These are phyloP conservation scores for Digitaria exilis DNA, from an alignment of 202 grass and related monocot species.

Conservation along the genomic window DNA sequence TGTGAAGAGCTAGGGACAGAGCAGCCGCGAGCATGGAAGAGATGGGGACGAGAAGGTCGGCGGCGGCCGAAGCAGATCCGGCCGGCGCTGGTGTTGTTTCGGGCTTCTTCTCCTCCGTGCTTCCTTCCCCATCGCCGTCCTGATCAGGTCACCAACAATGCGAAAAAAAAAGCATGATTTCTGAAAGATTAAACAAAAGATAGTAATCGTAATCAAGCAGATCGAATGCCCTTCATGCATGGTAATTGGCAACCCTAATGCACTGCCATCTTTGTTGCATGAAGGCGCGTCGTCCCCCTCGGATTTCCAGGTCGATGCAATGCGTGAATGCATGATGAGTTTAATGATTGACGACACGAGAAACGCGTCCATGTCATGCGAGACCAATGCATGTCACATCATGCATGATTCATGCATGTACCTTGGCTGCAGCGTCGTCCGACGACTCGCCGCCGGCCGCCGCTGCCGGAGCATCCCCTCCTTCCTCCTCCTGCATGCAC, in stretches of 20 bases:
- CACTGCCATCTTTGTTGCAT: background rate
- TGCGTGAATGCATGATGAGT: background rate
- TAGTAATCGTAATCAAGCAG: background rate
- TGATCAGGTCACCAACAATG: no score
- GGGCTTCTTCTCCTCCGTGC: background rate
- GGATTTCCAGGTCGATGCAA: no score
- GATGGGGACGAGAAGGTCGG: background rate
- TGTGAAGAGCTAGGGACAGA: conserved; percentile 5
- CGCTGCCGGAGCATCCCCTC: background rate
- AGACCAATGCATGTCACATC: background rate
- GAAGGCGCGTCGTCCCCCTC: background rate
- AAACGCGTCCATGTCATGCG: background rate
- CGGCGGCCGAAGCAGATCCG: background rate
- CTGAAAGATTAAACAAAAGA: background rate
- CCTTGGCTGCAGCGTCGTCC: conserved; percentile 28
- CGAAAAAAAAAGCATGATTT: no score
- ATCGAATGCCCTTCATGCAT: no score
- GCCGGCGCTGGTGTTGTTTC: background rate
- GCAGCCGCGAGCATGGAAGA: background rate
- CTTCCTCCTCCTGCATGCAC: conserved; percentile 21
- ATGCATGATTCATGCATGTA: conserved; percentile 10
- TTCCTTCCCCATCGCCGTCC: background rate
- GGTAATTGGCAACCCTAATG: no score
- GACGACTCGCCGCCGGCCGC: background rate
- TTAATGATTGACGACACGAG: background rate